Conservation (phyloP, 495 filamentous ascomycete species). For the Penicillium bovifimosum region DNA sequence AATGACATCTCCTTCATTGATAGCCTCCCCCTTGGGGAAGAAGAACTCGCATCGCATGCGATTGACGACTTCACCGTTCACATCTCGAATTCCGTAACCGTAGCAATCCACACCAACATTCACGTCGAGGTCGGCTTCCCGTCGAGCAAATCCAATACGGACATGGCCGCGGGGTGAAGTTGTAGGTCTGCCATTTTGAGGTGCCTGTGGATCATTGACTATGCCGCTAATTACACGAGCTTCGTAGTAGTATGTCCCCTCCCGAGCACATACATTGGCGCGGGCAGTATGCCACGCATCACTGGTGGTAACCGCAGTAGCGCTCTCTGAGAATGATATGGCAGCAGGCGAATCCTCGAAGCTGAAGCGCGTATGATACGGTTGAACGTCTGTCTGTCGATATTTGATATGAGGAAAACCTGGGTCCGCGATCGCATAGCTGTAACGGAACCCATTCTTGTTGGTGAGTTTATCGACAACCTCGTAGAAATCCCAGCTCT, state of each 20-base stretch:
- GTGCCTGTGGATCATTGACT: slow-evolving; percentile 25
- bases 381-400: slow-evolving; percentile 78
- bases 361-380: slow-evolving; percentile 74
- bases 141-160: slow-evolving; percentile 80
- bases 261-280: slow-evolving; percentile 85
- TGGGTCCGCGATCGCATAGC: slow-evolving; percentile 83
- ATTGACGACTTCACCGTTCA: slow-evolving; percentile 84
- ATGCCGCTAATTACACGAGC: slow-evolving; percentile 76
- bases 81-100: slow-evolving; percentile 89
- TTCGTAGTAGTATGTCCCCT: slow-evolving; percentile 92
- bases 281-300: slow-evolving; percentile 50
- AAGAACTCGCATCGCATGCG: slow-evolving; percentile 89
- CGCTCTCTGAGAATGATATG: slow-evolving; percentile 41
- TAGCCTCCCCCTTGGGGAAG: slow-evolving; percentile 65
- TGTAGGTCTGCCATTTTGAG: slow-evolving; percentile 31
- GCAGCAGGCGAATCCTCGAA: slow-evolving; percentile 86
- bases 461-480: slow-evolving; percentile 68
- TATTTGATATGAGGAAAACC: slow-evolving; percentile 81
- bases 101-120: slow-evolving; percentile 96
- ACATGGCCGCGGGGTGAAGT: slow-evolving; percentile 63
- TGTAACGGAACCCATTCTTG: slow-evolving; percentile 87
- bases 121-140: slow-evolving; percentile 86
- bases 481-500: slow-evolving; percentile 43
- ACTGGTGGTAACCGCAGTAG: slow-evolving; percentile 38
- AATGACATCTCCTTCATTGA: slow-evolving; percentile 84